Conservation (phyloP, 2,329 filamentous ascomycete genomes). For the Neonectria magnoliae region DNA sequence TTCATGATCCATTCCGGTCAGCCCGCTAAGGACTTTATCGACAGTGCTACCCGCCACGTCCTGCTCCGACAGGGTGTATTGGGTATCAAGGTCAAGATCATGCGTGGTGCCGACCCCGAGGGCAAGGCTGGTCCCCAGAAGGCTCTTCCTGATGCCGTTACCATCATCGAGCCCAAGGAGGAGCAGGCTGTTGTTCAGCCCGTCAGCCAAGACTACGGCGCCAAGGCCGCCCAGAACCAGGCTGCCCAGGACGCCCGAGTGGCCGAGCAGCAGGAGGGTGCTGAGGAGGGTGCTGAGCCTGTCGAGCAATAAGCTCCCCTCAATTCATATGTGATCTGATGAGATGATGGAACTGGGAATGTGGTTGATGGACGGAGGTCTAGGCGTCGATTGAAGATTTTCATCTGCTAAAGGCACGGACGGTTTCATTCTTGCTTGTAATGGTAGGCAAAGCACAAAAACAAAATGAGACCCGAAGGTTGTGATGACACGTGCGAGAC, state of each 20-base stretch:
- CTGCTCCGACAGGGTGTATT: constrained; percentile 99
- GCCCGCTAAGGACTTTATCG: constrained; percentile 99
- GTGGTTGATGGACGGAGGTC: constrained; percentile 48
- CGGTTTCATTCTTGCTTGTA: constrained; percentile 52
- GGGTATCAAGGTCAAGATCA: constrained; percentile 99
- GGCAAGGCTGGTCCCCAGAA: constrained; percentile 98
- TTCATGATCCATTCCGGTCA: constrained; percentile 99
- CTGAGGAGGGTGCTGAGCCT: constrained; percentile 62
- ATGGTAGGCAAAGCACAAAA: constrained; percentile 51
- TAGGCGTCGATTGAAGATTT: constrained; percentile 56
- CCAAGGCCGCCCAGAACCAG: constrained; percentile 78
- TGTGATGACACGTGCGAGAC: constrained; percentile 40
- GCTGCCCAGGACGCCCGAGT: constrained; percentile 70
- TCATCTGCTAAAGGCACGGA: constrained; percentile 52
- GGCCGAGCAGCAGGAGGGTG: constrained; percentile 67
- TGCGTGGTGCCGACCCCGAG: constrained; percentile 99
- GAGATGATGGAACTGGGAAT: constrained; percentile 38
- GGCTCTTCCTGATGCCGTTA: constrained; percentile 97
- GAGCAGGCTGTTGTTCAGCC: constrained; percentile 95
- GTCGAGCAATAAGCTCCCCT: constrained; percentile 51
- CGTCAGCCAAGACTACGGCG: constrained; percentile 97
- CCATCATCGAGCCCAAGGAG: constrained; percentile 99
- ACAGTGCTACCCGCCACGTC: constrained; percentile 97
- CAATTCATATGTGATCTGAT: constrained; percentile 36
- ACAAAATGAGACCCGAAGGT: constrained; percentile 50